phyloP scores from a whole-genome alignment of 2,329 filamentous ascomycete genomes.

The Aspergillus sp. region DNA sequence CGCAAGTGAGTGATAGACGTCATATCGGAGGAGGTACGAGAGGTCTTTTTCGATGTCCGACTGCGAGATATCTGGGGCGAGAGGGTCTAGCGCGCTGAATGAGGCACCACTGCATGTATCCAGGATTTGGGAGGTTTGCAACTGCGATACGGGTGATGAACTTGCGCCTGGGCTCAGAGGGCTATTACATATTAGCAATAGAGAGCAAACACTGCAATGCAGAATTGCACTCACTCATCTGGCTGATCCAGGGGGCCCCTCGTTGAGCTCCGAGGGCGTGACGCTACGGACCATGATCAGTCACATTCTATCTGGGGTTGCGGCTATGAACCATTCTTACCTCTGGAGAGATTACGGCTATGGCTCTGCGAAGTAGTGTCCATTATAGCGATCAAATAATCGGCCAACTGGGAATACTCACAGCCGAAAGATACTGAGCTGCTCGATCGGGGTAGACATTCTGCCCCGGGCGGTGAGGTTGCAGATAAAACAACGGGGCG shows the following conservation, averaged over 20 bases:
- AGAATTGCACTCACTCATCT: constrained; percentile 61
- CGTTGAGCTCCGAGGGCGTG: constrained; percentile 53
- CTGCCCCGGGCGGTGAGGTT: neutral
- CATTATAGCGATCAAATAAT: constrained; percentile 1
- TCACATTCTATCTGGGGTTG: neutral
- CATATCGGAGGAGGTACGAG: constrained; percentile 72
- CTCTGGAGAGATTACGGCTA: constrained; percentile 35
- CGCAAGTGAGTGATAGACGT: constrained; percentile 79
- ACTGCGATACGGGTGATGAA: constrained; percentile 2
- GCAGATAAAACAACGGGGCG: neutral
- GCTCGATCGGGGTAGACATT: neutral
- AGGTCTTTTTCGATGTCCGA: constrained; percentile 65
- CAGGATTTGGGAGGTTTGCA: constrained; percentile 13
- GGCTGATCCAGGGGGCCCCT: constrained; percentile 71
- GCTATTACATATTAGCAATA: constrained; percentile 22
- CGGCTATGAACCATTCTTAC: constrained; percentile 23
- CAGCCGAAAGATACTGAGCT: neutral
- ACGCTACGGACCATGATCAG: constrained; percentile 28
- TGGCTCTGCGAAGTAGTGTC: constrained; percentile 22
- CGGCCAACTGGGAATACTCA: too few relatives aligned
- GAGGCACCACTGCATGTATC: constrained; percentile 24
- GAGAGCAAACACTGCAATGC: neutral
- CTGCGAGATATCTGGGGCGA: constrained; percentile 30
- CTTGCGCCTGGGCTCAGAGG: constrained; percentile 19
- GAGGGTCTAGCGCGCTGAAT: constrained; percentile 34